These are phyloP conservation scores for Acrocalymma vagum DNA, from an alignment of 2,329 filamentous ascomycete species.

Conservation along the genomic window DNA sequence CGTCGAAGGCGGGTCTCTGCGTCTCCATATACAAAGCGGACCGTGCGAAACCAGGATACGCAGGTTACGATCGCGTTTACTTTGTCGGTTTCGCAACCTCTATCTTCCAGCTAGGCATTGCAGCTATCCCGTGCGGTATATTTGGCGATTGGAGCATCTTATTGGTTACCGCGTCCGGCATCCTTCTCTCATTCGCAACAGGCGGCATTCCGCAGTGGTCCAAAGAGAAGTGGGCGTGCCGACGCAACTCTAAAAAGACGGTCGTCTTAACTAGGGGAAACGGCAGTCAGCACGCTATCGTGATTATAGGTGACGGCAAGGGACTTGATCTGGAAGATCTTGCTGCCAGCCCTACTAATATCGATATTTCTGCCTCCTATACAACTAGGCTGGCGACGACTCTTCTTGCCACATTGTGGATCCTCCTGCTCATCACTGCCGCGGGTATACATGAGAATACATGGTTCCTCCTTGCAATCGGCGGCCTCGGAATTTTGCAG, in stretches of 20 bases:
- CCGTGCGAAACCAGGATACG: not conserved
- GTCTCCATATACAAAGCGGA: constrained; percentile 4
- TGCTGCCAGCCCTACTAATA: constrained; percentile 16
- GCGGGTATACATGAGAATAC: constrained; percentile 19
- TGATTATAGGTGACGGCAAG: constrained; percentile 13
- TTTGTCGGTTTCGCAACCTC: constrained; percentile 14
- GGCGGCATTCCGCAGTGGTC: constrained; percentile 19
- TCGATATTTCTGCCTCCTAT: constrained; percentile 15
- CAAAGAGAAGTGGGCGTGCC: constrained; percentile 22
- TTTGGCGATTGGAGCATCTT: constrained; percentile 23
- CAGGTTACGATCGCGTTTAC: constrained; percentile 1
- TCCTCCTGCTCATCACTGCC: constrained; percentile 25
- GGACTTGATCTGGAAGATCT: constrained; percentile 24
- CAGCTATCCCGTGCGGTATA: constrained; percentile 16
- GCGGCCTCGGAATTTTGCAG: constrained; percentile 30
- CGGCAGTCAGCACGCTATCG: constrained; percentile 22
- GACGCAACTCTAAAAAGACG: constrained; percentile 11
- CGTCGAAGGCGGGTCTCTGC: too few relatives aligned
- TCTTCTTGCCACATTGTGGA: constrained; percentile 15
- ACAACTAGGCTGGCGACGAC: constrained; percentile 14
- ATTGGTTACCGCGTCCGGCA: constrained; percentile 15
- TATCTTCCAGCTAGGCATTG: constrained; percentile 17
- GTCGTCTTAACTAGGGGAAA: constrained; percentile 23
- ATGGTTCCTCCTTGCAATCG: constrained; percentile 30
- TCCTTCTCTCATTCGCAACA: constrained; percentile 11